phyloP scores from a whole-genome alignment of 345 rosid genomes.

The Eucalyptus pauciflora region DNA sequence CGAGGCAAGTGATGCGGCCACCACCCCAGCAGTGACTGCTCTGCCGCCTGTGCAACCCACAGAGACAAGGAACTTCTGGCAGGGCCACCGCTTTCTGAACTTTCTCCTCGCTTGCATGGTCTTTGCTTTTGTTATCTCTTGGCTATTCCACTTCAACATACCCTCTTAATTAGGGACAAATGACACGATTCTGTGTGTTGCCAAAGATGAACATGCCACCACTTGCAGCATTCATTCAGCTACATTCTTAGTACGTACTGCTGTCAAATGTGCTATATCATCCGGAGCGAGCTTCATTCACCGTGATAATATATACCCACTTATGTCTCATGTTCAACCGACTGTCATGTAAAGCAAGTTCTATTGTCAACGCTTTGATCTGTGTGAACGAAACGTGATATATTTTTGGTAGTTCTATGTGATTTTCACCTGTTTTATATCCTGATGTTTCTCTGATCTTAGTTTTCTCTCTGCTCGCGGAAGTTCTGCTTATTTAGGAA shows the following conservation, averaged over 20 bases:
- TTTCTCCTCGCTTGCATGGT: conserved; percentile 91
- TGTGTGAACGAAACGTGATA: neutral
- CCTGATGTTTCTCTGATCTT: neutral
- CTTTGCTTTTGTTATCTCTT: conserved; percentile 85
- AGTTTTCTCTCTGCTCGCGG: neutral
- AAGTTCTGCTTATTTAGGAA: neutral
- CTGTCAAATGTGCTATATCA: neutral
- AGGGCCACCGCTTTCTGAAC: conserved; percentile 76
- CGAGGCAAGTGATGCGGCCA: conserved; percentile 21
- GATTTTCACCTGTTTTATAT: neutral
- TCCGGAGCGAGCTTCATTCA: neutral
- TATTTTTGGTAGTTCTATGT: neutral
- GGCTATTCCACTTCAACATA: conserved; percentile 91
- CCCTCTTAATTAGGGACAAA: conserved; percentile 12
- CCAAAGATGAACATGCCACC: neutral
- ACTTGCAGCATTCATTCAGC: neutral
- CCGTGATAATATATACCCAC: neutral
- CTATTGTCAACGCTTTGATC: neutral
- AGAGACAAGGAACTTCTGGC: conserved; percentile 57
- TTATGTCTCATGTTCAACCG: neutral
- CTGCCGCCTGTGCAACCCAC: conserved; percentile 4
- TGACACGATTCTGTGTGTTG: neutral
- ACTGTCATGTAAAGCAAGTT: neutral
- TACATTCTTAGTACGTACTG: neutral
- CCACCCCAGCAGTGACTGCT: conserved; percentile 9